Percentiles rank a stretch among this genome's conserved stretches.
Evolutionary conservation across 2,329 filamentous ascomycete genomes (phyloP).

Genomic region (Parastagonospora nodorum): DNA sequence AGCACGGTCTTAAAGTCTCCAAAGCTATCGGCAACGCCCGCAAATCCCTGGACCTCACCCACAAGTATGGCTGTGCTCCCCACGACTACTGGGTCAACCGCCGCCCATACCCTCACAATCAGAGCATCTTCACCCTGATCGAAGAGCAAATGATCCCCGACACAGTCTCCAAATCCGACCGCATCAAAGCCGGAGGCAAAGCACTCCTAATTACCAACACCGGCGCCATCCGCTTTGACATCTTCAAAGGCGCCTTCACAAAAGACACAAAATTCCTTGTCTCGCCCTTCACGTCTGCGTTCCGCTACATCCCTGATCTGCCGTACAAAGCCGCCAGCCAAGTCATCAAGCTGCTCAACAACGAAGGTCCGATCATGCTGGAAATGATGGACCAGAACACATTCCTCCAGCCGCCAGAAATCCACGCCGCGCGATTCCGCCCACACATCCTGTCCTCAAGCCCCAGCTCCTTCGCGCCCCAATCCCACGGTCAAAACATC

Average conservation of each 20-base stretch:
- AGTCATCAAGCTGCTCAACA: slow-evolving; percentile 65
- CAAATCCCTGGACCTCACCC: slow-evolving; percentile 71
- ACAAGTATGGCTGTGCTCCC: slow-evolving; percentile 81
- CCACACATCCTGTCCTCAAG: slow-evolving; percentile 19
- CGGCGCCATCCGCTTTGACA: slow-evolving; percentile 90
- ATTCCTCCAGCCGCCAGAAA: slow-evolving; percentile 53
- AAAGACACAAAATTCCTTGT: slow-evolving; percentile 84
- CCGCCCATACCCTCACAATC: slow-evolving; percentile 70
- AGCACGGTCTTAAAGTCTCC: slow-evolving; percentile 74
- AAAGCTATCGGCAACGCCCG: slow-evolving; percentile 72
- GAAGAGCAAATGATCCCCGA: slow-evolving; percentile 75
- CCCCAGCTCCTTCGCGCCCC: slow-evolving; percentile 3
- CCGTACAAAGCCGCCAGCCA: slow-evolving; percentile 76
- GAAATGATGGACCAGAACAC: slow-evolving; percentile 35
- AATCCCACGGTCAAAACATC: slow-evolving; percentile 14
- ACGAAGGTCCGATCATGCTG: slow-evolving; percentile 58
- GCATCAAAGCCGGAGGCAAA: slow-evolving; percentile 59
- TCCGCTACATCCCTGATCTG: slow-evolving; percentile 78
- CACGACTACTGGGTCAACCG: slow-evolving; percentile 81
- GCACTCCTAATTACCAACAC: slow-evolving; percentile 83
- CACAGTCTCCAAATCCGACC: slow-evolving; percentile 56
- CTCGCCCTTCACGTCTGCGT: slow-evolving; percentile 82
- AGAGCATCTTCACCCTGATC: slow-evolving; percentile 84
- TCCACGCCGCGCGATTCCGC: slow-evolving; percentile 39
- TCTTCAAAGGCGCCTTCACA: slow-evolving; percentile 91